These are phyloP conservation scores for Allomyces macrogynus DNA, from an alignment of 192 early-diverging fungal genomes.

Conservation along the genomic window DNA sequence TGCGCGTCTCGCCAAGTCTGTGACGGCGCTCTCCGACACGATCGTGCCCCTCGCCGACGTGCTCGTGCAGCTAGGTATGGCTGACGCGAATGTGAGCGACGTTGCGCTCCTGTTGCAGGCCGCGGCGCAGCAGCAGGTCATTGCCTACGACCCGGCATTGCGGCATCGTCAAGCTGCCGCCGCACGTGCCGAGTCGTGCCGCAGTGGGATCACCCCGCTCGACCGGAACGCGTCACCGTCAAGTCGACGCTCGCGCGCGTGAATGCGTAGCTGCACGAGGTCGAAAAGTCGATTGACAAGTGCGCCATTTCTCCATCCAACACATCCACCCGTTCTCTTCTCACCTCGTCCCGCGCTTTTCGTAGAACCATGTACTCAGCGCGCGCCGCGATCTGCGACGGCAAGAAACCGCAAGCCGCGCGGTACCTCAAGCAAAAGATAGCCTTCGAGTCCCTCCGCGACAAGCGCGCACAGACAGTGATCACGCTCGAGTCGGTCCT, in stretches of 20 bases:
- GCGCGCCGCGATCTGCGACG: background rate
- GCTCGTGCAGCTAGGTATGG: no score
- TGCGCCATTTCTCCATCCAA: background rate
- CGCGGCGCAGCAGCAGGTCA: no score
- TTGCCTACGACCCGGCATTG: no score
- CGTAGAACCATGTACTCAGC: background rate
- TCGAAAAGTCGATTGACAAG: background rate
- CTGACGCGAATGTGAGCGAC: no score
- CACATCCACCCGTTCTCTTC: background rate
- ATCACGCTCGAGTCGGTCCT: background rate
- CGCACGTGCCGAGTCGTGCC: no score
- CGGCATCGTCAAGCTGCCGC: no score
- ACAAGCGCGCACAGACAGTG: background rate
- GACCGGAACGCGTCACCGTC: background rate
- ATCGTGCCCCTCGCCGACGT: no score
- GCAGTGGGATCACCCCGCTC: no score
- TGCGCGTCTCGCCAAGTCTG: no score
- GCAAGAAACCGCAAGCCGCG: background rate
- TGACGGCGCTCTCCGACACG: no score
- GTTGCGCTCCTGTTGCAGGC: no score
- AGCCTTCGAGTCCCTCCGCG: background rate
- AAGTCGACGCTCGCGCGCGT: background rate
- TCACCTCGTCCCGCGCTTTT: background rate
- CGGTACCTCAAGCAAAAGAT: background rate
- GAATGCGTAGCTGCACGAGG: background rate